Percentiles rank a stretch among this genome's conserved stretches.
These are phyloP conservation scores for Flaveria linearis DNA, from an alignment of 129 eudicot species.

Conservation along the genomic window DNA sequence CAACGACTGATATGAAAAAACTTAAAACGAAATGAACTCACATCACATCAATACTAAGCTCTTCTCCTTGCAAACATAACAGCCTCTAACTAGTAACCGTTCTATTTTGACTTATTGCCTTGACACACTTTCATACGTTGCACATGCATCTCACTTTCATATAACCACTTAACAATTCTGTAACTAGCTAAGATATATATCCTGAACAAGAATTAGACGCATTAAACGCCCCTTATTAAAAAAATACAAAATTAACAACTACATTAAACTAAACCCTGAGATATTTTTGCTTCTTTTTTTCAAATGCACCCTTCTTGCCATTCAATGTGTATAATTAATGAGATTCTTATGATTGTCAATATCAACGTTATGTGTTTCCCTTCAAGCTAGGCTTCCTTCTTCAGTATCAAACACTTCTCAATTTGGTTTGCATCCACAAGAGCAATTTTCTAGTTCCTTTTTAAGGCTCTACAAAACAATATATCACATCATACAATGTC, in stretches of 20 bases:
- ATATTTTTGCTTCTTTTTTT: slow-evolving; percentile 6
- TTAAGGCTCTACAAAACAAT: slow-evolving; percentile 48
- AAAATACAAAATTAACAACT: neutral
- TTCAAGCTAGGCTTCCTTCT: slow-evolving; percentile 7
- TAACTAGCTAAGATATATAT: neutral
- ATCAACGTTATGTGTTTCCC: slow-evolving; percentile 8
- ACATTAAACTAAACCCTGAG: neutral
- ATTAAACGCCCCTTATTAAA: neutral
- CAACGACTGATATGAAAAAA: too few relatives aligned
- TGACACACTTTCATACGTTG: too few relatives aligned
- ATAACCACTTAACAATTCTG: too few relatives aligned
- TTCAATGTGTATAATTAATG: neutral
- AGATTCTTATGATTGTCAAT: slow-evolving; percentile 14
- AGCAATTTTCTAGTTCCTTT: slow-evolving; percentile 57
- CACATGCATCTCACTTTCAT: too few relatives aligned
- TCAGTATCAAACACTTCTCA: neutral
- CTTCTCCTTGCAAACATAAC: too few relatives aligned
- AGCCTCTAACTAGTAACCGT: too few relatives aligned
- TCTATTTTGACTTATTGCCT: too few relatives aligned
- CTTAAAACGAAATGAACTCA: too few relatives aligned
- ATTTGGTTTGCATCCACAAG: slow-evolving; percentile 69
- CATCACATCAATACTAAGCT: too few relatives aligned
- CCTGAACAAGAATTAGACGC: slow-evolving; percentile 18
- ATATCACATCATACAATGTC: neutral
- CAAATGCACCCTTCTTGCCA: slow-evolving; percentile 15